phyloP scores from a whole-genome alignment of 306 rosid genomes.

The Fragaria nilgerrensis region DNA sequence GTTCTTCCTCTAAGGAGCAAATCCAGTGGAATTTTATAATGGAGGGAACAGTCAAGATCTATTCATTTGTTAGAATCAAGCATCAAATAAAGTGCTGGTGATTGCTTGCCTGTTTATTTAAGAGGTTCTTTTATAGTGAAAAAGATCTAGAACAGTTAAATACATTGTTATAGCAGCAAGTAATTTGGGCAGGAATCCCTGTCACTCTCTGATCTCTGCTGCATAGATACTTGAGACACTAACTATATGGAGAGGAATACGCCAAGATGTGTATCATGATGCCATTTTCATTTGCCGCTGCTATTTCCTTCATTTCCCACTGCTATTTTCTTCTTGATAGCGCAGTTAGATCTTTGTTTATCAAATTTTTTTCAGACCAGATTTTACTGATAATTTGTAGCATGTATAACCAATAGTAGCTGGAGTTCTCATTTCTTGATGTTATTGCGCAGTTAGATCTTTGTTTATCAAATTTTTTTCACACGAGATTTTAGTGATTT shows the following conservation, averaged over 20 bases:
- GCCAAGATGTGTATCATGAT: not conserved
- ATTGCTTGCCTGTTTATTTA: not conserved
- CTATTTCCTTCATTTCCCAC: not conserved
- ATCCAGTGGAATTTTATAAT: not conserved
- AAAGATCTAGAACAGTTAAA: not conserved
- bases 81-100: not conserved
- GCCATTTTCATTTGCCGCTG: not conserved
- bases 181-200: not conserved
- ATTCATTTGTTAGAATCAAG: not conserved
- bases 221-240: not conserved
- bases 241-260: not conserved
- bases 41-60: not conserved
- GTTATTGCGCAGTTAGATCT: no score
- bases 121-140: not conserved
- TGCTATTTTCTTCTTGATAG: not conserved
- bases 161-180: not conserved
- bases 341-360: not conserved
- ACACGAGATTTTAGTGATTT: not conserved
- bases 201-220: not conserved
- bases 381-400: not conserved
- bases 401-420: not conserved
- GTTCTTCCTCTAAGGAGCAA: not conserved
- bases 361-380: not conserved
- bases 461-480: not conserved
- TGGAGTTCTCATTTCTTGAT: not conserved